phyloP scores from a whole-genome alignment of 2,329 filamentous ascomycete species.

The Chaetomiaceae sp. region DNA sequence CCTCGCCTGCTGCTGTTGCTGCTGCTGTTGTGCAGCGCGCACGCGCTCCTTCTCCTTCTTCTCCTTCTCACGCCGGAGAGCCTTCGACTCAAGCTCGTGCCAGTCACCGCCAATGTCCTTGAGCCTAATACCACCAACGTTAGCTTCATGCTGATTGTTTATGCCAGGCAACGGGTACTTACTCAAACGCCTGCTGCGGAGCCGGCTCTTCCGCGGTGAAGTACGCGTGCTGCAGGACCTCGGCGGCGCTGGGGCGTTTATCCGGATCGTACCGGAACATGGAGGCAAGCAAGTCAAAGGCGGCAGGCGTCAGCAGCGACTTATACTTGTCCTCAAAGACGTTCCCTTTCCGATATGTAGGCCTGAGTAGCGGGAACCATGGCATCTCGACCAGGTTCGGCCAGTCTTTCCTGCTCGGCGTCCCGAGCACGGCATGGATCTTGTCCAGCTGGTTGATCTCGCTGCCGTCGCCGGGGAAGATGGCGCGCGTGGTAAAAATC shows the following conservation, averaged over 20 bases:
- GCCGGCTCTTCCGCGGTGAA: conserved; percentile 76
- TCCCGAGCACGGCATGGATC: conserved; percentile 89
- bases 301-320: conserved; percentile 68
- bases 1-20: background rate
- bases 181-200: conserved; percentile 74
- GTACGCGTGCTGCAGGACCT: conserved; percentile 82
- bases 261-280: conserved; percentile 90
- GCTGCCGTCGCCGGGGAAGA: conserved; percentile 93
- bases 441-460: conserved; percentile 95
- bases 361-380: conserved; percentile 90
- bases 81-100: conserved; percentile 98
- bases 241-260: conserved; percentile 73
- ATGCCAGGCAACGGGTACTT: conserved; percentile 32
- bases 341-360: conserved; percentile 63
- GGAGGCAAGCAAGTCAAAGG: conserved; percentile 71
- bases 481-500: conserved; percentile 88
- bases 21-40: conserved; percentile 30
- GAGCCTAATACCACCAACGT: conserved; percentile 48
- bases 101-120: conserved; percentile 83
- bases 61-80: conserved; percentile 83
- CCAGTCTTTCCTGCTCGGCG: conserved; percentile 79
- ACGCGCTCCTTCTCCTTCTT: conserved; percentile 44
- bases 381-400: conserved; percentile 87
- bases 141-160: conserved; percentile 21
- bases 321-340: conserved; percentile 80